Base-by-base conservation (phyloP, 1,284 basidiomycete species). In the Cryptococcus amylolentus region DNA sequence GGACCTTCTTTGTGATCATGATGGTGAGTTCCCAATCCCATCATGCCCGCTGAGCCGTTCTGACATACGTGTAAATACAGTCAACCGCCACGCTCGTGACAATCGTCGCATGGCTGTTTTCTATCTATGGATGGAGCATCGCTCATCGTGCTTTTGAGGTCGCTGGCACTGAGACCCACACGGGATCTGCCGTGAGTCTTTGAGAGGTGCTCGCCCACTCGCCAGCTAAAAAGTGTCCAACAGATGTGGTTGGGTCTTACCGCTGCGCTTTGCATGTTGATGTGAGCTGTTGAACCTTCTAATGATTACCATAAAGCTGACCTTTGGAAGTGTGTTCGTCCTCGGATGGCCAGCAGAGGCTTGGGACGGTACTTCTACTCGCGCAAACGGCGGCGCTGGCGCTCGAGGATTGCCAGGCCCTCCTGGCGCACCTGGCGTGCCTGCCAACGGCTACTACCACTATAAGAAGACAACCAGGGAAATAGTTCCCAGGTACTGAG, bases 381-480 rank as follows among this genome's bases (percentile, higher is more conserved):
- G 49, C 27, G 63, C 62, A 14, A 59, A 59, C 18, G 63, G 65
- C 23, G 63, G 66, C 6, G 60, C 28, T 3, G 69, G 63, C 10
- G 64, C 58, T 10, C 39, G 64, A 53, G 69, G 68, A 26, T 40
- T 69, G 3, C 70, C 54, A 50, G 45, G 66, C 7, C 68, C 69
- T 37, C 53, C 54, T 13, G 59, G 49, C 10, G 55, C 61, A 2
- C 54, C 58, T 13, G 58, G 52, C 8, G 55, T 62, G 2, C 54
- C 58, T 10, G 56, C 52, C 5, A 61, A 73, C 54, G 71, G 71
- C n/a, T 76, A 76, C 57, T 77, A 73, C 49, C 74, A 73, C 52
- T 75, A 77, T 62, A 73, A 73, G 55, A 61, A 72, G 41, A 73
- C 73, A 9, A 74, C 71, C 9, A 63, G 75, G 48, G 70, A 73